These are phyloP conservation scores for Dendrocalamus sinicus DNA, from an alignment of 176 grass and related monocot genomes.

Conservation along the genomic window DNA sequence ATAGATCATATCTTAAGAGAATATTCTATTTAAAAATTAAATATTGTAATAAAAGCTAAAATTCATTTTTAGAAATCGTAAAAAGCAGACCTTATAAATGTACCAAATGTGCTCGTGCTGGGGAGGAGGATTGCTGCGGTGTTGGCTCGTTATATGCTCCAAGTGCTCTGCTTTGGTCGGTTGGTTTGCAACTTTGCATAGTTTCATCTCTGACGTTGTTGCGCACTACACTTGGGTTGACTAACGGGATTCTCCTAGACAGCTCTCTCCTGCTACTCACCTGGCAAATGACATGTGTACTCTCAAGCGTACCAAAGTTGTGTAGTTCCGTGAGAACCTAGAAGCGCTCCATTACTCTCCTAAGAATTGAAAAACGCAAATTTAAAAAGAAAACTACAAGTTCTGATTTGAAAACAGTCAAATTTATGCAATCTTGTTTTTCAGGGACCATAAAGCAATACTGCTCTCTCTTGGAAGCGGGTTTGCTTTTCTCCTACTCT, in stretches of 20 bases:
- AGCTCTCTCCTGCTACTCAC: neutral
- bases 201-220: neutral
- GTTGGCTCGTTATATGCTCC: neutral
- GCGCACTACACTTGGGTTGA: neutral
- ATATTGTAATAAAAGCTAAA: no score
- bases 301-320: neutral
- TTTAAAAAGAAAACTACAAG: neutral
- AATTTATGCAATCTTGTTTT: neutral
- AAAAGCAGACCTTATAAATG: neutral
- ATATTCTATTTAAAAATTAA: no score
- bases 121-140: neutral
- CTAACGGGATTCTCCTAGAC: conserved; percentile 17
- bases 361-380: neutral
- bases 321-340: neutral
- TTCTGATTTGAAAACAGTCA: neutral
- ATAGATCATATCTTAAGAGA: no score
- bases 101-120: neutral
- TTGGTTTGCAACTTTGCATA: neutral
- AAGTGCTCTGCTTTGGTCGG: neutral
- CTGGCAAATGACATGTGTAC: neutral
- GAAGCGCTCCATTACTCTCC: neutral
- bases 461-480: neutral
- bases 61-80: no score
- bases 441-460: neutral
- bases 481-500: neutral